These are phyloP conservation scores for Singerocomus inundabilis DNA, from an alignment of 1,284 basidiomycete genomes.

Conservation along the genomic window DNA sequence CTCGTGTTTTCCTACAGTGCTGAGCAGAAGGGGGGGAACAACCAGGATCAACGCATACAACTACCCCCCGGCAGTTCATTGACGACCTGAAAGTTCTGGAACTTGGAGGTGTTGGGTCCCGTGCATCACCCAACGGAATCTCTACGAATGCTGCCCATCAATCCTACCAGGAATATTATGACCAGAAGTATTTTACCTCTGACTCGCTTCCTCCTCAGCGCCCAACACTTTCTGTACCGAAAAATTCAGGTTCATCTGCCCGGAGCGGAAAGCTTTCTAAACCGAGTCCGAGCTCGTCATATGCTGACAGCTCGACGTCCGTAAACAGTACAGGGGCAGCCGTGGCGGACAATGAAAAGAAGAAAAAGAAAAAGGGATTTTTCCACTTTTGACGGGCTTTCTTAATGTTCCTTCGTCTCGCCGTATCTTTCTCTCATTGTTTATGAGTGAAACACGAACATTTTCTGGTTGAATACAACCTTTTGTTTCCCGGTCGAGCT, in stretches of 20 bases:
- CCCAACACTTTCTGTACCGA: constrained; percentile 32
- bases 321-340: constrained; percentile 38
- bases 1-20: not conserved
- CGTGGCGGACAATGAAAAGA: constrained; percentile 51
- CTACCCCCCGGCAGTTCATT: constrained; percentile 83
- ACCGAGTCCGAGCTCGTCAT: constrained; percentile 41
- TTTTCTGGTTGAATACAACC: not conserved
- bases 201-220: constrained; percentile 54
- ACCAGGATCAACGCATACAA: constrained; percentile 84
- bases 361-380: constrained; percentile 79
- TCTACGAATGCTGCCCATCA: constrained; percentile 46
- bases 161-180: constrained; percentile 69
- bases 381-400: constrained; percentile 54
- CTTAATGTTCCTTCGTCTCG: not conserved
- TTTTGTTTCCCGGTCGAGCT: not conserved
- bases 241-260: constrained; percentile 32
- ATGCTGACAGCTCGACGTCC: constrained; percentile 48
- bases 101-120: constrained; percentile 73
- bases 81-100: constrained; percentile 85
- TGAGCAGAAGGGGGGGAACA: constrained; percentile 5
- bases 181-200: constrained; percentile 71
- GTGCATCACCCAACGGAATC: constrained; percentile 70
- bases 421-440: not conserved
- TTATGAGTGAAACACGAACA: not conserved
- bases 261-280: constrained; percentile 36